phyloP scores from a whole-genome alignment of 495 filamentous ascomycete genomes.

The Glonium stellatum region DNA sequence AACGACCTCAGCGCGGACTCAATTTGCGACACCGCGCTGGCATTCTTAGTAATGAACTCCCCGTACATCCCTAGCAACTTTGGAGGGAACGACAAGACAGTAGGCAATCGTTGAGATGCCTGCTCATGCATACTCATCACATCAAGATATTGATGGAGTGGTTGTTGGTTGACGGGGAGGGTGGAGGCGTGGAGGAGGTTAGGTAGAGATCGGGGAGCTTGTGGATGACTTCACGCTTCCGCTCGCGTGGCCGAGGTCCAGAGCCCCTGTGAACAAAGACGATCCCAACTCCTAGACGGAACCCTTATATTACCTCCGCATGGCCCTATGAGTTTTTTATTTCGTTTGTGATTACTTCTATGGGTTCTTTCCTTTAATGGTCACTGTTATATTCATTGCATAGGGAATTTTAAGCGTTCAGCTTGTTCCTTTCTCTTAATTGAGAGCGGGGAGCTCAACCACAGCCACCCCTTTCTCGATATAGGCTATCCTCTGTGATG shows the following conservation, averaged over 20 bases:
- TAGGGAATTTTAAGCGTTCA: too few relatives aligned
- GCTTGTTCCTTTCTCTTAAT: too few relatives aligned
- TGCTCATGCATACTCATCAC: conserved; percentile 26
- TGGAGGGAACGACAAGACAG: conserved; percentile 49
- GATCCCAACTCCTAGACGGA: too few relatives aligned
- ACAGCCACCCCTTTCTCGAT: too few relatives aligned
- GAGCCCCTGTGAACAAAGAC: too few relatives aligned
- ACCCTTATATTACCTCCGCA: too few relatives aligned
- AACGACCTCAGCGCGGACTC: conserved; percentile 85
- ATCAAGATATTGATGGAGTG: conserved; percentile 7
- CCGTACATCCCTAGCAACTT: conserved; percentile 76
- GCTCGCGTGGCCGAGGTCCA: neutral
- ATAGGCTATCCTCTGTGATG: too few relatives aligned
- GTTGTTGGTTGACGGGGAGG: conserved; percentile 8
- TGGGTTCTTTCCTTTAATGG: too few relatives aligned
- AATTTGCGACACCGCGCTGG: conserved; percentile 83
- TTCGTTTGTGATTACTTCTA: too few relatives aligned
- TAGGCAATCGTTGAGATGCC: conserved; percentile 23
- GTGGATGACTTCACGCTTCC: neutral
- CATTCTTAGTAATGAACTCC: conserved; percentile 90
- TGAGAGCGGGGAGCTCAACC: too few relatives aligned
- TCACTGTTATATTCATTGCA: too few relatives aligned
- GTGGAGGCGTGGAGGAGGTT: neutral
- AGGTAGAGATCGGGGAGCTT: neutral
- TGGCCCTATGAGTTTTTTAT: too few relatives aligned